phyloP scores from a whole-genome alignment of 176 grass and related monocot genomes.

The Calamus simplicifolius region DNA sequence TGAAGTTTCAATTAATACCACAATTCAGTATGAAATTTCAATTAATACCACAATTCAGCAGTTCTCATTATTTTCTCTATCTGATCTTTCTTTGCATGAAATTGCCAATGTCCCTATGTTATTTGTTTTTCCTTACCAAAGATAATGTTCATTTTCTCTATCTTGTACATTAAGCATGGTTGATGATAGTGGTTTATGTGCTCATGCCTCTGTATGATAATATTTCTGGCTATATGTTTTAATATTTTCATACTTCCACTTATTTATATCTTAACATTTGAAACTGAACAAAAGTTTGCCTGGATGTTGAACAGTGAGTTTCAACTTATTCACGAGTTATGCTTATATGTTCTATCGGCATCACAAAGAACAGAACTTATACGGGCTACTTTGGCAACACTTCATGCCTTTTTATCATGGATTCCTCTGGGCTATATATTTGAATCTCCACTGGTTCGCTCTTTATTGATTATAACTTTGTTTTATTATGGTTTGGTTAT shows the following conservation, averaged over 20 bases:
- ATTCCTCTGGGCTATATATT: constrained; percentile 98
- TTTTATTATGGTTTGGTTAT: not conserved
- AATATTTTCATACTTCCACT: not conserved
- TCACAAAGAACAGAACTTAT: constrained; percentile 89
- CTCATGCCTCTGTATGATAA: too few species aligned
- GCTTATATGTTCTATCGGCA: constrained; percentile 95
- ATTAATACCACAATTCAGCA: too few species aligned
- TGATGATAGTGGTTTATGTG: too few species aligned
- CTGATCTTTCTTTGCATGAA: too few species aligned
- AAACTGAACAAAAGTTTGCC: constrained; percentile 1
- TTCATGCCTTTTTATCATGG: constrained; percentile 99
- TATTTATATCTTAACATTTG: not conserved
- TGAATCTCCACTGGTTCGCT: constrained; percentile 80
- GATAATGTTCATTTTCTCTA: too few species aligned
- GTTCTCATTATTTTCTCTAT: too few species aligned
- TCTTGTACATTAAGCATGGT: too few species aligned
- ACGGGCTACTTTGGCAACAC: constrained; percentile 87
- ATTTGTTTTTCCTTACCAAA: too few species aligned
- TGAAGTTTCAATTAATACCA: too few species aligned
- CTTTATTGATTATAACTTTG: not conserved
- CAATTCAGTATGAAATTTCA: too few species aligned
- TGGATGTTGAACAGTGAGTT: constrained; percentile 67
- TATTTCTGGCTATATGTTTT: not conserved
- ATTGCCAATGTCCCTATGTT: too few species aligned
- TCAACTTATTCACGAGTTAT: constrained; percentile 96